Evolutionary conservation across 108 stramenopile species (phyloP), one percentile per base, ranked within the genome.

Genomic region (Skeletonema grethae): DNA sequence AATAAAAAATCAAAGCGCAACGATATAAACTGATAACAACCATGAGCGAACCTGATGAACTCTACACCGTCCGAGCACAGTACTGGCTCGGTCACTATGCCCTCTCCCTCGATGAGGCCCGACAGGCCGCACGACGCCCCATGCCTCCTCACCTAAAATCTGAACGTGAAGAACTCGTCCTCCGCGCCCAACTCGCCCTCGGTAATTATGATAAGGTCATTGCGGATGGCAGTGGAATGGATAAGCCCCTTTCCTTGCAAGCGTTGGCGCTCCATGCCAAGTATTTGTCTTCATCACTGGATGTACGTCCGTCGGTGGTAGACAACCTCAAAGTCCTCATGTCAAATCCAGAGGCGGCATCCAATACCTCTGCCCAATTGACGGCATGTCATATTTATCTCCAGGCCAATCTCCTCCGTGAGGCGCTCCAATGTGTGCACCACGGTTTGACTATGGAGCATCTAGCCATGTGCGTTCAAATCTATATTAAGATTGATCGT

Each of bases 21-120:
- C n/a, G n/a, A n/a, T n/a, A 24, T 15, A 24, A 53, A 38, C 2
- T 11, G 36, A 38, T 22, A 53, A 53, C 18, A 20, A 96, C 87
- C 85, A 97, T 97, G 97, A 56, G 92, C 72, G 97, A 98, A 77
- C 97, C 97, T 8, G 98, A 99, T 80, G 98, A 99, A 70, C 92
- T 99, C 61, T 99, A 96, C 95, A 98, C 98, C 50, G 82, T 99
- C 46, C 89, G 98, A 48, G 97, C 96, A 88, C 96, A 95, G 65
- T 99, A 87, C 85, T 98, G 95, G 95, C 80, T 99, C 61, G 98
- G 97, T 22, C 96, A 96, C 86, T 99, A 96, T 80, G 75, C 88
- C 60, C 74, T 95, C 61, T 85, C 89, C 38, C 79, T 96, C 66
- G 93, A 90, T 38, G 95, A 96, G 79, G 95, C 85, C 58, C 84